phyloP scores from a whole-genome alignment of 495 filamentous ascomycete genomes.

The Trichoderma reesei region DNA sequence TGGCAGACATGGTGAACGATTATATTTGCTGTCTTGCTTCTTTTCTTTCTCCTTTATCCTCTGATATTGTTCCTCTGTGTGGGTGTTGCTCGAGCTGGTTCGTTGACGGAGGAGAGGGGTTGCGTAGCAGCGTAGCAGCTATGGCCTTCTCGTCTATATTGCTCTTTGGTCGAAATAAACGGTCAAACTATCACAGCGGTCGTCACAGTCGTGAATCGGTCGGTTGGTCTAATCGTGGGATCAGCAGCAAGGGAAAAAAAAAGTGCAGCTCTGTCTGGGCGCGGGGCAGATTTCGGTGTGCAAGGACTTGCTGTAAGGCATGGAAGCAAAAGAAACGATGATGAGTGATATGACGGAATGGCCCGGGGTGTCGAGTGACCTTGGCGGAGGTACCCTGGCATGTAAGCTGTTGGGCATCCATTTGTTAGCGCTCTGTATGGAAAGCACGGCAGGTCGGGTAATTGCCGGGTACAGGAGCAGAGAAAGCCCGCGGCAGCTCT shows the following conservation, averaged over 20 bases:
- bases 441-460: not conserved
- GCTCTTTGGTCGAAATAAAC: too few species aligned
- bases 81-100: not conserved
- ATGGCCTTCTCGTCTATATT: not conserved
- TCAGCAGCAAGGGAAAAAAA: too few species aligned
- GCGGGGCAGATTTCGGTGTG: constrained; percentile 3
- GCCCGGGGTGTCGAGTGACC: not conserved
- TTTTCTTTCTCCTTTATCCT: too few species aligned
- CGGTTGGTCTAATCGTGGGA: not conserved
- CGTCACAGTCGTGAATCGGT: not conserved
- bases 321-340: not conserved
- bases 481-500: not conserved
- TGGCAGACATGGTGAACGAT: constrained; percentile 53
- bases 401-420: not conserved
- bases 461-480: not conserved
- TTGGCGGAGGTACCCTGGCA: not conserved
- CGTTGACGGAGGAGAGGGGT: too few species aligned
- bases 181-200: not conserved
- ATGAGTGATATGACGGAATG: not conserved
- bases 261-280: not conserved
- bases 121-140: not conserved
- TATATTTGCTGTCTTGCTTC: not conserved
- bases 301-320: not conserved
- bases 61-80: not conserved
- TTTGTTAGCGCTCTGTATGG: not conserved